Conservation (phyloP, 2,329 filamentous ascomycete species). For the Colletotrichum paranaense region DNA sequence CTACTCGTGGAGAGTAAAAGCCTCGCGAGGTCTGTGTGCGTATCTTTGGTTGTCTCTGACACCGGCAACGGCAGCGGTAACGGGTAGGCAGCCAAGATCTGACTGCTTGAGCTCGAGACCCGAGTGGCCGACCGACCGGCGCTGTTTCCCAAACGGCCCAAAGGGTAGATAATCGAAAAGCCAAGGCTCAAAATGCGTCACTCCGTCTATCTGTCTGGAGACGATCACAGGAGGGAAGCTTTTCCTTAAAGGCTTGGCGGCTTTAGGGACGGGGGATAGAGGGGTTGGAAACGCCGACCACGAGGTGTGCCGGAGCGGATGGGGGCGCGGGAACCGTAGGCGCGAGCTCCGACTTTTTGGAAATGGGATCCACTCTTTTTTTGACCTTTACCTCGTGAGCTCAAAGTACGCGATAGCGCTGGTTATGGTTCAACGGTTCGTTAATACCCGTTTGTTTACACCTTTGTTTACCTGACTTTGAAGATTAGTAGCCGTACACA, state of each 20-base stretch:
- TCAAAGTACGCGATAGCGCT: background rate
- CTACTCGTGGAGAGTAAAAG: too few species aligned
- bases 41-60: background rate
- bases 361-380: background rate
- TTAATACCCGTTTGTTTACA: background rate
- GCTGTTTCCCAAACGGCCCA: background rate
- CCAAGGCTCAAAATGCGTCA: background rate
- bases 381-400: background rate
- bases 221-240: background rate
- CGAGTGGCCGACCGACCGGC: background rate
- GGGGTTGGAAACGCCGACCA: conserved; percentile 8
- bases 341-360: conserved; percentile 27
- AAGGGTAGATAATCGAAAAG: background rate
- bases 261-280: background rate
- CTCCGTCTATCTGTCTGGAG: background rate
- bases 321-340: conserved; percentile 7
- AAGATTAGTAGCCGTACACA: background rate
- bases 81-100: background rate
- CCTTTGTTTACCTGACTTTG: background rate
- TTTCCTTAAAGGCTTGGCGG: background rate
- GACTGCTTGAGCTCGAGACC: background rate
- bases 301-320: background rate
- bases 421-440: background rate
- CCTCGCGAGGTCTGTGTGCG: too few species aligned
- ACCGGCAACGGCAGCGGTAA: background rate